These are phyloP conservation scores for Wickerhamomyces sp. DNA, from an alignment of 1,139 yeast species.

Conservation along the genomic window DNA sequence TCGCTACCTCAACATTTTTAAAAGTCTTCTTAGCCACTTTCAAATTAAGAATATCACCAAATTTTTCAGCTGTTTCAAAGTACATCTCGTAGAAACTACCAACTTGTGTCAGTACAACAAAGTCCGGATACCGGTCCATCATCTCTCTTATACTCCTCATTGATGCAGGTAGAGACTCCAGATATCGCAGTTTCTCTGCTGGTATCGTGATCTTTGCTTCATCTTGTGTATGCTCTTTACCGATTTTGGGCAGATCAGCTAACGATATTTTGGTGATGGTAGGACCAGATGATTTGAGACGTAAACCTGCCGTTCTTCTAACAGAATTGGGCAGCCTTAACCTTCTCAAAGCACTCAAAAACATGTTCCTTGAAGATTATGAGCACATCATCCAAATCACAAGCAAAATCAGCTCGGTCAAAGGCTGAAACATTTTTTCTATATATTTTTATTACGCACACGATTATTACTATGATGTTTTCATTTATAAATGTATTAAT, in stretches of 20 bases:
- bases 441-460: too few species aligned
- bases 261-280: slow-evolving; percentile 1
- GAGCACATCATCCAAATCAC: too few species aligned
- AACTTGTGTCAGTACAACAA: slow-evolving; percentile 83
- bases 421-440: not conserved
- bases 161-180: slow-evolving; percentile 16
- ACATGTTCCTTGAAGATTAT: not conserved
- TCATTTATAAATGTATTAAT: not conserved
- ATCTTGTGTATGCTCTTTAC: not conserved
- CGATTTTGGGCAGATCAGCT: not conserved
- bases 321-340: not conserved
- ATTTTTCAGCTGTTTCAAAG: slow-evolving; percentile 77
- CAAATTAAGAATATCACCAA: slow-evolving; percentile 68
- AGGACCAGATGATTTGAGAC: slow-evolving; percentile 1
- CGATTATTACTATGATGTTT: not conserved
- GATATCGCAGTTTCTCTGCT: not conserved
- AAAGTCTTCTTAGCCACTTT: slow-evolving; percentile 45
- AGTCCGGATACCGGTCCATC: slow-evolving; percentile 52
- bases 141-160: slow-evolving; percentile 30
- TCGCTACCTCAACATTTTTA: slow-evolving; percentile 54
- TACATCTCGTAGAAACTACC: slow-evolving; percentile 89
- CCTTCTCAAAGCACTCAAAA: not conserved
- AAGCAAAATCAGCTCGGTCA: too few species aligned
- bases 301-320: not conserved
- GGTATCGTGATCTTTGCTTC: not conserved